phyloP scores from a whole-genome alignment of 306 rosid genomes.

The Lablab purpureus region DNA sequence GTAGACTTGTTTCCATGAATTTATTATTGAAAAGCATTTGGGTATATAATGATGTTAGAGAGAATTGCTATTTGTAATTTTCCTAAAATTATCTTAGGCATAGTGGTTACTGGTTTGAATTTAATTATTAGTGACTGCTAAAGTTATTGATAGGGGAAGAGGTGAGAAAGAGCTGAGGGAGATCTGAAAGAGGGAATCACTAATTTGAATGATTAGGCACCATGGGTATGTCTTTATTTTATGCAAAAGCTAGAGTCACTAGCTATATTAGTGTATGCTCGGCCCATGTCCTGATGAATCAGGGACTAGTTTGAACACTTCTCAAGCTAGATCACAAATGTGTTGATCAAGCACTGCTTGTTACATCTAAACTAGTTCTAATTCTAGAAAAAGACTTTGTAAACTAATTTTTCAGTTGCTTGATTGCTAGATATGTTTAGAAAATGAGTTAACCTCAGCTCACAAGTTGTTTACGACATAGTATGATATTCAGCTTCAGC shows the following conservation, averaged over 20 bases:
- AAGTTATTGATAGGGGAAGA: not conserved
- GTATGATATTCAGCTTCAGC: not conserved
- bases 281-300: not conserved
- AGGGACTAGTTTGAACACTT: slow-evolving; percentile 18
- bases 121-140: slow-evolving; percentile 8
- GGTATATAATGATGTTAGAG: not conserved
- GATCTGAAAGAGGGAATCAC: slow-evolving; percentile 19
- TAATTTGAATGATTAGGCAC: slow-evolving; percentile 19
- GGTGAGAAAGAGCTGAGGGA: not conserved
- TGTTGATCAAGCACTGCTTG: not conserved
- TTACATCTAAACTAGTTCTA: not conserved
- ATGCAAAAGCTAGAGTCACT: slow-evolving; percentile 8
- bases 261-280: not conserved
- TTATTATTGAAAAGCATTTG: slow-evolving; percentile 17
- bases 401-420: slow-evolving; percentile 14
- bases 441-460: not conserved
- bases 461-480: not conserved
- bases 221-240: not conserved
- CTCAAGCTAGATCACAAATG: slow-evolving; percentile 1
- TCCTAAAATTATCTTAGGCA: slow-evolving; percentile 1
- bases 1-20: slow-evolving; percentile 28
- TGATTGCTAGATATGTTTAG: not conserved
- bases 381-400: not conserved
- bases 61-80: slow-evolving; percentile 14
- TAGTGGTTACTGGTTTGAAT: slow-evolving; percentile 3